Percentiles rank a stretch among this genome's conserved stretches.
phyloP scores from a whole-genome alignment of 192 early-diverging fungal genomes.

The Geranomyces variabilis region DNA sequence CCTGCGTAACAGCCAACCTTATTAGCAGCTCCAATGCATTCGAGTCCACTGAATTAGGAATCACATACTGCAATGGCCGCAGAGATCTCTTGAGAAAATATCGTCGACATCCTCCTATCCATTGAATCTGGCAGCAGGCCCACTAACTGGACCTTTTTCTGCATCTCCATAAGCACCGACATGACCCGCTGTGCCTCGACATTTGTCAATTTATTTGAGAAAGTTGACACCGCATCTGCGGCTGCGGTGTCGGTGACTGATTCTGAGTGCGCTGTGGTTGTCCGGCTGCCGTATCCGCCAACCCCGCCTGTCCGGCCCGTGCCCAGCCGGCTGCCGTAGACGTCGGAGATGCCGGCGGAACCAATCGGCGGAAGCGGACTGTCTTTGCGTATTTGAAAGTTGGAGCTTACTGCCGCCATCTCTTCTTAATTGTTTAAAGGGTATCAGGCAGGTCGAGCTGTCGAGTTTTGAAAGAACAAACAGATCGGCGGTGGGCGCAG shows the following conservation, averaged over 20 bases:
- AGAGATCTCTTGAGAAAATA: constrained; percentile 46
- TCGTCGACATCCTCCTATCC: constrained; percentile 47
- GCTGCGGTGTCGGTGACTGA: not conserved
- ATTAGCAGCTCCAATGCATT: not conserved
- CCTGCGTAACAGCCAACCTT: constrained; percentile 26
- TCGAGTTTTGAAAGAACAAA: too few relatives aligned
- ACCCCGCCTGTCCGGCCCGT: not conserved
- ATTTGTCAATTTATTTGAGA: constrained; percentile 56
- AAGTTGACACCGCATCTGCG: not conserved
- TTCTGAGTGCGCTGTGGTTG: not conserved
- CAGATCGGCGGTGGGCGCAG: too few relatives aligned
- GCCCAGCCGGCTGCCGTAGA: not conserved
- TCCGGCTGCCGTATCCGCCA: constrained; percentile 6
- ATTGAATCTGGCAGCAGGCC: constrained; percentile 51
- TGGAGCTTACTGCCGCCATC: not conserved
- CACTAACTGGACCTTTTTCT: constrained; percentile 52
- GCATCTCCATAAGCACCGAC: constrained; percentile 59
- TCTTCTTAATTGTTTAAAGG: too few relatives aligned
- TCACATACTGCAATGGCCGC: constrained; percentile 42
- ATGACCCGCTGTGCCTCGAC: constrained; percentile 61
- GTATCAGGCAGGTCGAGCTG: too few relatives aligned
- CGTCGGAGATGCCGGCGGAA: not conserved
- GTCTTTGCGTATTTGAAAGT: not conserved
- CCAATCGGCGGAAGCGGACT: constrained; percentile 6
- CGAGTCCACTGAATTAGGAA: not conserved